These are phyloP conservation scores for Tylopilus orsonianus DNA, from an alignment of 1,284 basidiomycete genomes.

Conservation along the genomic window DNA sequence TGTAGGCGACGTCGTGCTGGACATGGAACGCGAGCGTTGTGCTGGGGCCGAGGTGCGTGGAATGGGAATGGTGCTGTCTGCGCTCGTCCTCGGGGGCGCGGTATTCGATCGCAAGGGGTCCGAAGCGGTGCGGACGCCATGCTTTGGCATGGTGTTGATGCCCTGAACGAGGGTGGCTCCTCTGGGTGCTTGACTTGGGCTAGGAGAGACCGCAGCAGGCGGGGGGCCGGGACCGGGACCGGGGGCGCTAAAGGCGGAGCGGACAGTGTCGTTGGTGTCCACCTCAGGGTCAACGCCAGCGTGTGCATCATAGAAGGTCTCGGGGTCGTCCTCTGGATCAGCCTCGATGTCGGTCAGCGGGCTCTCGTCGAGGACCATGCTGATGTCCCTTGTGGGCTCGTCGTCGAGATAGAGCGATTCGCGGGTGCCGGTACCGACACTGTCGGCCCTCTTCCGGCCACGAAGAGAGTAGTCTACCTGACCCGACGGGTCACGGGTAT, in stretches of 20 bases:
- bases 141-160: slow-evolving; percentile 36
- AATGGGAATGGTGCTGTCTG: slow-evolving; percentile 33
- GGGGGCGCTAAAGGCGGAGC: slow-evolving; percentile 10
- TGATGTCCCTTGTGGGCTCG: slow-evolving; percentile 42
- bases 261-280: slow-evolving; percentile 21
- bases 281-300: slow-evolving; percentile 12
- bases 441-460: slow-evolving; percentile 56
- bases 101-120: slow-evolving; percentile 20
- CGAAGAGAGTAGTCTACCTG: slow-evolving; percentile 28
- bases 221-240: slow-evolving; percentile 1
- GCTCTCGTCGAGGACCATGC: slow-evolving; percentile 64
- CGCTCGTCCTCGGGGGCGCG: slow-evolving; percentile 25
- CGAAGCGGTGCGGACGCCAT: slow-evolving; percentile 34
- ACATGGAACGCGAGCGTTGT: slow-evolving; percentile 17
- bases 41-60: slow-evolving; percentile 16
- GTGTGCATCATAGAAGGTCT: slow-evolving; percentile 32
- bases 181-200: slow-evolving; percentile 31
- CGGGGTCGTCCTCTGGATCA: slow-evolving; percentile 35
- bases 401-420: slow-evolving; percentile 71
- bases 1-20: slow-evolving; percentile 25
- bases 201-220: slow-evolving; percentile 9
- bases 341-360: slow-evolving; percentile 68
- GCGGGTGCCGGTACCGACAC: slow-evolving; percentile 47
- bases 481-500: slow-evolving; percentile 23
- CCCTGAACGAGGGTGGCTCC: slow-evolving; percentile 6